phyloP scores from a whole-genome alignment of 345 rosid genomes.

The Punica granatum region DNA sequence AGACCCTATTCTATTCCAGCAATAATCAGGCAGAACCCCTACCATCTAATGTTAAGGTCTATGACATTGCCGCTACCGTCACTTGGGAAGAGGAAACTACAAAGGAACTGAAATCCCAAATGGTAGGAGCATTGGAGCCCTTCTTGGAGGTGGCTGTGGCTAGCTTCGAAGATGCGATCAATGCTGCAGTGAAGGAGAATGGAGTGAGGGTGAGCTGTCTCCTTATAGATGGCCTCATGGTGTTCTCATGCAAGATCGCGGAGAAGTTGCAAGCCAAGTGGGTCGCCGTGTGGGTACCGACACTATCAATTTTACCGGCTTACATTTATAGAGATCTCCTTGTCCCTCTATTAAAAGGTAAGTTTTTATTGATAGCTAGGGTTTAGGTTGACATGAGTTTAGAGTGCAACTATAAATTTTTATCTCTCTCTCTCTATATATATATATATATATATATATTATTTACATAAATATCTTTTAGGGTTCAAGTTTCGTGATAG shows the following conservation, averaged over 20 bases:
- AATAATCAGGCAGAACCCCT: neutral
- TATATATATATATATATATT: no score
- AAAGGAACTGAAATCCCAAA: neutral
- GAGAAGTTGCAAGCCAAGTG: constrained; percentile 27
- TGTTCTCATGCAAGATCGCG: neutral
- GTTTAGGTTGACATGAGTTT: no score
- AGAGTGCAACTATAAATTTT: no score
- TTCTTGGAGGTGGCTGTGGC: constrained; percentile 1
- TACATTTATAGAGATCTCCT: constrained; percentile 13
- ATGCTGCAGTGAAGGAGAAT: neutral
- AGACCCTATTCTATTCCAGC: neutral
- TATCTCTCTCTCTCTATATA: no score
- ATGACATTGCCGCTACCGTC: neutral
- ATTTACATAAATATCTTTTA: no score
- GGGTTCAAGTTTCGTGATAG: no score
- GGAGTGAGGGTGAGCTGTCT: neutral
- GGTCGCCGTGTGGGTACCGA: constrained; percentile 34
- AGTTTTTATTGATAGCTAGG: no score
- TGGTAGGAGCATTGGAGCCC: neutral
- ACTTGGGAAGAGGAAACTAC: neutral
- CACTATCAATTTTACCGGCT: constrained; percentile 13
- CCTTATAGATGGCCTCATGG: neutral
- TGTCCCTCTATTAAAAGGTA: neutral
- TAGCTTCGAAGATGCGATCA: neutral
- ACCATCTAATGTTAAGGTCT: neutral